Conservation (phyloP, 805 yeast genomes). For the Spathaspora boniae region DNA sequence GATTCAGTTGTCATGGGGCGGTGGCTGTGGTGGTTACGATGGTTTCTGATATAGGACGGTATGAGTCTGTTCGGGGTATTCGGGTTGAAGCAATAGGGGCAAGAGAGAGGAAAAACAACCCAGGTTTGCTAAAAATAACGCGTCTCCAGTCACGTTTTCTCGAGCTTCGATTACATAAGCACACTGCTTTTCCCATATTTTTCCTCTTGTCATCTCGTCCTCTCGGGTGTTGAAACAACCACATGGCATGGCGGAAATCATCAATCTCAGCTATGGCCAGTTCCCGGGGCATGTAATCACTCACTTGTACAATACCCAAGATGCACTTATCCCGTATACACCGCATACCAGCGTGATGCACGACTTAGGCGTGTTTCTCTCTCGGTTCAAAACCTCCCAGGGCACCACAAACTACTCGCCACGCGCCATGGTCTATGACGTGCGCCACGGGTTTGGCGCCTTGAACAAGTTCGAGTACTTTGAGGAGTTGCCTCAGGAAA, state of each 20-base stretch:
- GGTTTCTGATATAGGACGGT: too few species aligned
- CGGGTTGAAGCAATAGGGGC: too few species aligned
- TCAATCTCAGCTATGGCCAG: constrained; percentile 73
- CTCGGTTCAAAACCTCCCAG: constrained; percentile 13
- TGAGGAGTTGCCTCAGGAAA: constrained; percentile 18
- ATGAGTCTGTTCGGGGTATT: too few species aligned
- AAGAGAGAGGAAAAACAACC: too few species aligned
- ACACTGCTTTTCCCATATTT: background rate
- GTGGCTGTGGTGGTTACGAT: background rate
- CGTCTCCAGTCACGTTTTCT: background rate
- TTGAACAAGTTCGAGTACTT: constrained; percentile 53
- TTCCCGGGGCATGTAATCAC: constrained; percentile 70
- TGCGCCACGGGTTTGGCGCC: constrained; percentile 72
- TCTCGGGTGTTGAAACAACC: background rate
- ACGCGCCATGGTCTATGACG: constrained; percentile 77
- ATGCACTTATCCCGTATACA: constrained; percentile 57
- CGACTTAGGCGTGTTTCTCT: constrained; percentile 40
- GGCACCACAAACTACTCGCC: constrained; percentile 60
- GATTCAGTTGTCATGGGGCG: background rate
- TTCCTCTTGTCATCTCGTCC: background rate
- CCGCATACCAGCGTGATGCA: constrained; percentile 42
- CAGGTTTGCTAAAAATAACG: background rate
- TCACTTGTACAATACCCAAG: constrained; percentile 81
- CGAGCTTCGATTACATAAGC: background rate
- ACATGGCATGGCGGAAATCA: constrained; percentile 60